These are phyloP conservation scores for Xylaria digitata DNA, from an alignment of 2,329 filamentous ascomycete species.

Conservation along the genomic window DNA sequence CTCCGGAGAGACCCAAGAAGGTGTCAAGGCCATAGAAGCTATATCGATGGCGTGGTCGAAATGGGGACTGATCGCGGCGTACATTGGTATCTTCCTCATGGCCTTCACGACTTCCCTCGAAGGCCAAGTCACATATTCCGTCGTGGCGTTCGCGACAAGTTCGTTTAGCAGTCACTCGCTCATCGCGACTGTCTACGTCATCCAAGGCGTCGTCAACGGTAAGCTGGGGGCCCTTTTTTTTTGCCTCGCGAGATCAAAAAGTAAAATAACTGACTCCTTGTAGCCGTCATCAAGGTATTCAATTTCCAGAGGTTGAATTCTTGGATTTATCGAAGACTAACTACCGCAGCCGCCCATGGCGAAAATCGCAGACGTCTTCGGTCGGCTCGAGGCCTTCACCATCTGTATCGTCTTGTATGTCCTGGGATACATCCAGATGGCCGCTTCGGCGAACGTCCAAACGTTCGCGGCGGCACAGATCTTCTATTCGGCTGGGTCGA, in stretches of 20 bases:
- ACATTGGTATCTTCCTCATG: constrained; percentile 63
- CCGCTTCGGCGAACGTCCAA: constrained; percentile 64
- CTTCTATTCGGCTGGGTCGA: constrained; percentile 70
- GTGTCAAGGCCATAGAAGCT: constrained; percentile 51
- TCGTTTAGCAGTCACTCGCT: constrained; percentile 40
- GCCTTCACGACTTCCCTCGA: constrained; percentile 75
- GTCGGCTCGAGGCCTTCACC: constrained; percentile 68
- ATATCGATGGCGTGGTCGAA: constrained; percentile 50
- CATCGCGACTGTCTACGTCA: constrained; percentile 38
- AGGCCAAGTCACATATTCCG: constrained; percentile 69
- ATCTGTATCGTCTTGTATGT: constrained; percentile 65
- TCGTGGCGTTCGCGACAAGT: constrained; percentile 63
- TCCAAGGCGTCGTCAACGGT: constrained; percentile 38
- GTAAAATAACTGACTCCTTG: constrained; percentile 33
- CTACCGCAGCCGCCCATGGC: constrained; percentile 62
- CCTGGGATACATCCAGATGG: constrained; percentile 68
- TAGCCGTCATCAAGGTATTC: constrained; percentile 62
- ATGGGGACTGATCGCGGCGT: constrained; percentile 48
- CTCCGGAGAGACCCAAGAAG: constrained; percentile 44
- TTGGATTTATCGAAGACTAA: too few relatives aligned
- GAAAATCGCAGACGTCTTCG: constrained; percentile 71
- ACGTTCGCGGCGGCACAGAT: constrained; percentile 67
- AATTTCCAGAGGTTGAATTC: too few relatives aligned
- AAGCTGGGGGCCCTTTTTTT: constrained; percentile 6
- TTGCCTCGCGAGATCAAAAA: not conserved